Conservation (phyloP, 495 filamentous ascomycete species). For the Cercophora scortea region DNA sequence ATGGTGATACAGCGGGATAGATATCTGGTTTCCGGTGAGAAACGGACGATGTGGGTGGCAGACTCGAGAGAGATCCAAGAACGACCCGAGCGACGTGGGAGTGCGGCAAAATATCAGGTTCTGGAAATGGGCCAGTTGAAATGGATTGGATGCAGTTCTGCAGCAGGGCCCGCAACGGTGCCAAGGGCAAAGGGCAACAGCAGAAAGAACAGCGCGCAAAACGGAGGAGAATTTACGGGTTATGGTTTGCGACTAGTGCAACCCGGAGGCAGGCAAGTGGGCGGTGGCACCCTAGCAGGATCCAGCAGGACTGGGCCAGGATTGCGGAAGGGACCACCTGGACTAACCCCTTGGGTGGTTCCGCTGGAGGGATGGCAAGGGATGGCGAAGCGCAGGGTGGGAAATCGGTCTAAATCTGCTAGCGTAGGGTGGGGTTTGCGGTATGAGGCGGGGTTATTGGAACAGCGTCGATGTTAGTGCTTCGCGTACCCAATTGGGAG, state of each 20-base stretch:
- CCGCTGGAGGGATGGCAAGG: not conserved
- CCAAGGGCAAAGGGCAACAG: not conserved
- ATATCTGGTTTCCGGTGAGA: not conserved
- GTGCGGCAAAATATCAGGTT: constrained; percentile 25
- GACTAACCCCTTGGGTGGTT: not conserved
- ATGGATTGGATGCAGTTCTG: constrained; percentile 11
- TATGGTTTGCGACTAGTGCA: too few relatives aligned
- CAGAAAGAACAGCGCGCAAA: too few relatives aligned
- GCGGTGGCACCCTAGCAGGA: too few relatives aligned
- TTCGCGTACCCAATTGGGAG: not conserved
- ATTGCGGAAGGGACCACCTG: not conserved
- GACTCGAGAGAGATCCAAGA: not conserved
- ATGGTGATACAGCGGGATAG: not conserved
- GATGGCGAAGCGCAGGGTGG: too few relatives aligned
- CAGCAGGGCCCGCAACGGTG: constrained; percentile 7
- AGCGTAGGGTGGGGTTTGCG: too few relatives aligned
- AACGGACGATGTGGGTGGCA: not conserved
- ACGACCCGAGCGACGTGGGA: constrained; percentile 1
- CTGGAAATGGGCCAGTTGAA: constrained; percentile 13
- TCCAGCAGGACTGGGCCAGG: too few relatives aligned
- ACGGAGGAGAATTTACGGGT: too few relatives aligned
- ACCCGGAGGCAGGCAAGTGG: too few relatives aligned
- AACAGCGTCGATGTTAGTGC: not conserved
- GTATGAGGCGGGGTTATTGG: too few relatives aligned
- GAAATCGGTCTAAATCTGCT: too few relatives aligned